Evolutionary conservation across 306 rosid species (phyloP).

Genomic region (Cicer arietinum): DNA sequence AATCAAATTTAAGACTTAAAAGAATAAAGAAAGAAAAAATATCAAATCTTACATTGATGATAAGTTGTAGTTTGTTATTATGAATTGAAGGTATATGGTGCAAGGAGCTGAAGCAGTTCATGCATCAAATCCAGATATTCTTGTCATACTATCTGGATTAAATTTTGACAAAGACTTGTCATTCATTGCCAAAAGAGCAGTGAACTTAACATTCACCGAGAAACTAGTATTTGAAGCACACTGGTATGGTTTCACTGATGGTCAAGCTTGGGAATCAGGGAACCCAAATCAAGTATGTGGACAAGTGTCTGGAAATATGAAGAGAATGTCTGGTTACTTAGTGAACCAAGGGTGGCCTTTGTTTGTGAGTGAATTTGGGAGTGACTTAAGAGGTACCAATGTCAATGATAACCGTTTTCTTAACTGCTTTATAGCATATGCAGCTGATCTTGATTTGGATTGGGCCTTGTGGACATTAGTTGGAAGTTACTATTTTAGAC

Average conservation of each 20-base stretch:
- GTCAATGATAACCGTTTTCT: constrained; percentile 84
- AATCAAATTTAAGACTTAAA: neutral
- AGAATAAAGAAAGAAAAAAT: neutral
- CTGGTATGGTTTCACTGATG: constrained; percentile 81
- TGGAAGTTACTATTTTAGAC: constrained; percentile 80
- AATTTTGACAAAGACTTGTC: constrained; percentile 72
- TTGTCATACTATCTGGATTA: constrained; percentile 83
- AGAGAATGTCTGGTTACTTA: constrained; percentile 61
- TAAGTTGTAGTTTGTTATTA: neutral
- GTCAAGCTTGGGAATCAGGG: constrained; percentile 67
- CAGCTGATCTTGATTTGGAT: constrained; percentile 80
- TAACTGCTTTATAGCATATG: constrained; percentile 65
- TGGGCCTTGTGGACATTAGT: constrained; percentile 86
- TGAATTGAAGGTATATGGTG: constrained; percentile 75
- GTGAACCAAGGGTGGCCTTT: constrained; percentile 78
- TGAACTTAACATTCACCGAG: constrained; percentile 59
- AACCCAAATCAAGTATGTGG: constrained; percentile 90
- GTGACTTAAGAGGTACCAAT: constrained; percentile 75
- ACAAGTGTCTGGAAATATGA: constrained; percentile 55
- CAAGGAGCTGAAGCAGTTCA: constrained; percentile 93
- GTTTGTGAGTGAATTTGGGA: constrained; percentile 83
- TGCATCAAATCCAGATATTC: constrained; percentile 74
- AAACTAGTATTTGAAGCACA: constrained; percentile 80
- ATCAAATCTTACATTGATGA: neutral
- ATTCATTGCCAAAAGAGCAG: constrained; percentile 52